These are phyloP conservation scores for Bocquillonia castaneifolia DNA, from an alignment of 441 rosid genomes.

Conservation along the genomic window DNA sequence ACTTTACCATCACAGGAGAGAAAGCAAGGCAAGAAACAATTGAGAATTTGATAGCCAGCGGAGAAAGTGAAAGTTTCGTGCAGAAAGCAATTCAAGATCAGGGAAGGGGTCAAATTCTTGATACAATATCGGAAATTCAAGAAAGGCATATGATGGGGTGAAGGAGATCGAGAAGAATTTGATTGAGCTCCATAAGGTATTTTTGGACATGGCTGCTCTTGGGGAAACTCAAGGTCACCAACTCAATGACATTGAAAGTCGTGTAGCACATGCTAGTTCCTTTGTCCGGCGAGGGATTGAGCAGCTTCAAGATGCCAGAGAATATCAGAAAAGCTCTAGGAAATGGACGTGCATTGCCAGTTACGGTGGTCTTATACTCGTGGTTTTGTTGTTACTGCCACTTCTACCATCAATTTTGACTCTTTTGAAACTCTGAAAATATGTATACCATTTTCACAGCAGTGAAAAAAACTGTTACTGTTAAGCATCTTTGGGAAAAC, in stretches of 20 bases:
- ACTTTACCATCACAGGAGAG: constrained; percentile 75
- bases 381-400: constrained; percentile 47
- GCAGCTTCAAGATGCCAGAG: constrained; percentile 68
- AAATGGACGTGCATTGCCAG: constrained; percentile 78
- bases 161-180: constrained; percentile 90
- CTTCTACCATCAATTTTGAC: constrained; percentile 41
- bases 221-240: constrained; percentile 92
- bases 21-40: constrained; percentile 62
- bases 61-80: constrained; percentile 80
- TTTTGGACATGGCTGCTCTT: constrained; percentile 86
- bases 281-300: constrained; percentile 78
- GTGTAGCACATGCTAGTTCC: constrained; percentile 81
- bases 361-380: constrained; percentile 36
- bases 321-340: constrained; percentile 68
- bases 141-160: constrained; percentile 83
- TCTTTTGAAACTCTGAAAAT: constrained; percentile 6
- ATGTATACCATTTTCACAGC: constrained; percentile 16
- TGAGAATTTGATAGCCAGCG: constrained; percentile 70
- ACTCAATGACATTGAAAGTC: constrained; percentile 76
- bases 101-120: constrained; percentile 76
- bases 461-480: too few relatives aligned
- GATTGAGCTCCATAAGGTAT: constrained; percentile 73
- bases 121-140: constrained; percentile 82
- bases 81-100: constrained; percentile 93
- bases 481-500: too few relatives aligned